Percentiles rank a stretch among this genome's conserved stretches.
phyloP scores from a whole-genome alignment of 1,284 basidiomycete species.

The Stygiomarasmius scandens region DNA sequence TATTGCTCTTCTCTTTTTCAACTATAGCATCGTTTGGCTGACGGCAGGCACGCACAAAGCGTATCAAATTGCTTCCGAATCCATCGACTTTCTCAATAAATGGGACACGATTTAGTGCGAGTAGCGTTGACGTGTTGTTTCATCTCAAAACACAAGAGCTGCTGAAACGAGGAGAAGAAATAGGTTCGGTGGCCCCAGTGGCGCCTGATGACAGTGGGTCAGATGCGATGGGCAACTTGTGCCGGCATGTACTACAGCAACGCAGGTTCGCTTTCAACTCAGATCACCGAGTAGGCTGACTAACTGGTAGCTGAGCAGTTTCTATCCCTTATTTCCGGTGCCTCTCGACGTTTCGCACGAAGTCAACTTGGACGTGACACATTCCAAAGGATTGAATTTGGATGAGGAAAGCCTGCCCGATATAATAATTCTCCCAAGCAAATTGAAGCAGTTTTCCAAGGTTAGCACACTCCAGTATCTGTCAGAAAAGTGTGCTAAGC shows the following conservation, averaged over 20 bases:
- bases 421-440: conserved; percentile 83
- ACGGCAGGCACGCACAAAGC: conserved; percentile 40
- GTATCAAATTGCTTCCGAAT: conserved; percentile 83
- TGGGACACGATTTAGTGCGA: conserved; percentile 77
- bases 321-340: conserved; percentile 94
- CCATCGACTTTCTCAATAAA: conserved; percentile 87
- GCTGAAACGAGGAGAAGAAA: conserved; percentile 70
- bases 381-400: conserved; percentile 57
- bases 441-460: conserved; percentile 85
- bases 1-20: neutral
- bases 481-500: neutral
- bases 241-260: conserved; percentile 84
- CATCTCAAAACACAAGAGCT: conserved; percentile 88
- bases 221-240: conserved; percentile 80
- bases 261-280: conserved; percentile 59
- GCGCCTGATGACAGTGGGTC: conserved; percentile 48
- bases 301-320: conserved; percentile 47
- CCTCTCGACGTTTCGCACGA: conserved; percentile 75
- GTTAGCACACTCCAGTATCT: conserved; percentile 42
- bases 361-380: conserved; percentile 87
- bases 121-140: conserved; percentile 86
- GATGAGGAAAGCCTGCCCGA: conserved; percentile 70
- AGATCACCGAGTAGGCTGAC: neutral
- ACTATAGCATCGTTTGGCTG: neutral
- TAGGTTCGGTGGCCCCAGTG: conserved; percentile 50